These are phyloP conservation scores for Grifola frondosa DNA, from an alignment of 1,284 basidiomycete species.

Conservation along the genomic window DNA sequence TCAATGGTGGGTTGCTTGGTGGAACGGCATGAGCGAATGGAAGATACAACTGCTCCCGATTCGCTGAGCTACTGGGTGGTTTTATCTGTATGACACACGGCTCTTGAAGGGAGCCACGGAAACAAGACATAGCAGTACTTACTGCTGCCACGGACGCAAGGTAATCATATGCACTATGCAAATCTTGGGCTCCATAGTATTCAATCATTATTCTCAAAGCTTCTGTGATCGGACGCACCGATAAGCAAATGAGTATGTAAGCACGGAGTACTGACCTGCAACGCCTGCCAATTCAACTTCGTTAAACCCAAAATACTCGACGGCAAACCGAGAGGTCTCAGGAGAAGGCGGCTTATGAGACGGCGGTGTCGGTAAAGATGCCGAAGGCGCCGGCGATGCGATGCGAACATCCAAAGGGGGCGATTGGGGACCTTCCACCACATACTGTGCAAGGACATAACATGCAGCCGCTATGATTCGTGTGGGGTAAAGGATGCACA, in stretches of 20 bases:
- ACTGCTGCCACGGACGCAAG: constrained; percentile 52
- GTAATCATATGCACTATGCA: constrained; percentile 46
- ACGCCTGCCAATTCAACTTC: constrained; percentile 56
- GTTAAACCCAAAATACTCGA: constrained; percentile 64
- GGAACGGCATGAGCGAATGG: constrained; percentile 22
- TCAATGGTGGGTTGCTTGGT: constrained; percentile 7
- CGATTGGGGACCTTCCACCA: constrained; percentile 68
- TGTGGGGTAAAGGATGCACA: constrained; percentile 68
- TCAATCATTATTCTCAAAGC: constrained; percentile 65
- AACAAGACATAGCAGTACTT: constrained; percentile 26
- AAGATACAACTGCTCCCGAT: constrained; percentile 25
- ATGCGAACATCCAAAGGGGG: constrained; percentile 66
- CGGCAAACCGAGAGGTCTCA: constrained; percentile 62
- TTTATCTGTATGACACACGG: constrained; percentile 36
- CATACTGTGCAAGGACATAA: constrained; percentile 69
- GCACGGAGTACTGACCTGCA: constrained; percentile 47
- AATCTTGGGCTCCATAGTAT: constrained; percentile 68
- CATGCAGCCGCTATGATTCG: constrained; percentile 72
- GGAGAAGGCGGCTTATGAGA: constrained; percentile 71
- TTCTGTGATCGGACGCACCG: constrained; percentile 40
- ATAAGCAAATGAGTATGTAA: constrained; percentile 7
- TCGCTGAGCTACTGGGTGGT: constrained; percentile 35
- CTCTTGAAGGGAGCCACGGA: constrained; percentile 4
- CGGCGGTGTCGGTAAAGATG: constrained; percentile 48
- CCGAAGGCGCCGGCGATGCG: constrained; percentile 32